Conservation (phyloP, 371 early-diverging fungal genomes). For the Apophysomyces elegans region DNA sequence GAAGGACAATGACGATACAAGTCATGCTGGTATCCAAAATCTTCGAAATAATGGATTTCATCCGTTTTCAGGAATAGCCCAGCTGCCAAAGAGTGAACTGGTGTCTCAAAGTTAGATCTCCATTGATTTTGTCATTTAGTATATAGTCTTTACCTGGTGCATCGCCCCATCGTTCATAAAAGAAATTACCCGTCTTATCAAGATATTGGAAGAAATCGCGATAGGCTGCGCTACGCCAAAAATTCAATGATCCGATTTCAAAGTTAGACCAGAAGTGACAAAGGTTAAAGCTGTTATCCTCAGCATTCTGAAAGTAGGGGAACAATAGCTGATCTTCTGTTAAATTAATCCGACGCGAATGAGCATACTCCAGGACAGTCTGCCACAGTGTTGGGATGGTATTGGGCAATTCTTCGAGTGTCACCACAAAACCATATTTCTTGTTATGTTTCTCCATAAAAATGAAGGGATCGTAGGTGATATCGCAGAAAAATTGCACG, state of each 20-base stretch:
- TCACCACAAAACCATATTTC: constrained; percentile 80
- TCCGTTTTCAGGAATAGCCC: constrained; percentile 81
- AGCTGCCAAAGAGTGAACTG: constrained; percentile 90
- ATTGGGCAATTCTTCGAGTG: constrained; percentile 67
- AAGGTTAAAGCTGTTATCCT: constrained; percentile 58
- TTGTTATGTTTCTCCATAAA: constrained; percentile 76
- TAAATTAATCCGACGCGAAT: constrained; percentile 49
- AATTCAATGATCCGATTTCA: constrained; percentile 86
- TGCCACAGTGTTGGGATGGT: constrained; percentile 84
- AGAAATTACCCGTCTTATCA: constrained; percentile 69
- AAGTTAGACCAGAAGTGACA: constrained; percentile 95
- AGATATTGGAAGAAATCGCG: constrained; percentile 65
- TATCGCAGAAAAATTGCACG: constrained; percentile 79
- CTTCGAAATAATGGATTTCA: constrained; percentile 93
- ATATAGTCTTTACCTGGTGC: constrained; percentile 52
- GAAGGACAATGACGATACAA: constrained; percentile 74
- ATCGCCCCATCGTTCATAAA: constrained; percentile 76
- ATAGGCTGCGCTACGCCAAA: constrained; percentile 73
- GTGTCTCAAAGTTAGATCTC: background rate
- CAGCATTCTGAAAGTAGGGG: constrained; percentile 48
- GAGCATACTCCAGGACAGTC: constrained; percentile 53
- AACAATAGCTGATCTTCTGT: constrained; percentile 39
- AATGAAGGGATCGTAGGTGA: constrained; percentile 85
- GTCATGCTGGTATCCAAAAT: constrained; percentile 86
- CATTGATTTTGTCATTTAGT: background rate